Conservation (phyloP, 2,329 filamentous ascomycete species). For the Cladosporium cucumerinum region DNA sequence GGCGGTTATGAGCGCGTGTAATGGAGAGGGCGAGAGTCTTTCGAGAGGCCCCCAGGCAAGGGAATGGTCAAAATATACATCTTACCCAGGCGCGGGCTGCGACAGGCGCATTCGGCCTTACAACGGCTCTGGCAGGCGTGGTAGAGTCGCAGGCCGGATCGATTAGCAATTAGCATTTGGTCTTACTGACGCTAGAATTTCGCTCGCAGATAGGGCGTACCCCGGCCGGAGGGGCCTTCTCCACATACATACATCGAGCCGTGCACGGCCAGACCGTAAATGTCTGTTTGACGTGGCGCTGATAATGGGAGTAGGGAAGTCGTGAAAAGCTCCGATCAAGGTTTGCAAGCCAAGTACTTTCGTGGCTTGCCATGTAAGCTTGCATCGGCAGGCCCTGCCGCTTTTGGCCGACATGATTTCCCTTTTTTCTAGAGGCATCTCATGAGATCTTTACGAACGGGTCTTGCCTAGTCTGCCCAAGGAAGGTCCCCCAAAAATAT, state of each 20-base stretch:
- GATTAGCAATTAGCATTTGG: constrained; percentile 7
- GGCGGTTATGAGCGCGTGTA: background rate
- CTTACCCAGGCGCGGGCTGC: background rate
- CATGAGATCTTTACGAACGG: background rate
- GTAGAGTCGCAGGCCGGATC: constrained; percentile 1
- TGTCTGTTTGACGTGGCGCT: constrained; percentile 8
- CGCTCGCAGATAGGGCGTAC: constrained; percentile 4
- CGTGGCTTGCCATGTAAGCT: constrained; percentile 6
- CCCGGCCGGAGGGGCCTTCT: background rate
- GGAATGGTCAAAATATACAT: constrained; percentile 14
- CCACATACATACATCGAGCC: constrained; percentile 12
- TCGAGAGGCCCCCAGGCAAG: background rate
- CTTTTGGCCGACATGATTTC: background rate
- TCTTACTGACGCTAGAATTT: constrained; percentile 8
- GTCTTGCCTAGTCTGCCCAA: background rate
- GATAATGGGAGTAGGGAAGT: background rate
- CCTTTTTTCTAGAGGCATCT: background rate
- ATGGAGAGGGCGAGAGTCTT: background rate
- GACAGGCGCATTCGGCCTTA: constrained; percentile 10
- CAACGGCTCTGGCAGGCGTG: constrained; percentile 9
- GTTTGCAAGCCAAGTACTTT: background rate
- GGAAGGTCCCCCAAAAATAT: background rate
- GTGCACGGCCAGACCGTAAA: constrained; percentile 7
- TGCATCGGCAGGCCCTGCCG: constrained; percentile 7
- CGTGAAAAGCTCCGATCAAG: constrained; percentile 1